These are phyloP conservation scores for Nigrograna mackinnonii DNA, from an alignment of 2,329 filamentous ascomycete genomes.

Conservation along the genomic window DNA sequence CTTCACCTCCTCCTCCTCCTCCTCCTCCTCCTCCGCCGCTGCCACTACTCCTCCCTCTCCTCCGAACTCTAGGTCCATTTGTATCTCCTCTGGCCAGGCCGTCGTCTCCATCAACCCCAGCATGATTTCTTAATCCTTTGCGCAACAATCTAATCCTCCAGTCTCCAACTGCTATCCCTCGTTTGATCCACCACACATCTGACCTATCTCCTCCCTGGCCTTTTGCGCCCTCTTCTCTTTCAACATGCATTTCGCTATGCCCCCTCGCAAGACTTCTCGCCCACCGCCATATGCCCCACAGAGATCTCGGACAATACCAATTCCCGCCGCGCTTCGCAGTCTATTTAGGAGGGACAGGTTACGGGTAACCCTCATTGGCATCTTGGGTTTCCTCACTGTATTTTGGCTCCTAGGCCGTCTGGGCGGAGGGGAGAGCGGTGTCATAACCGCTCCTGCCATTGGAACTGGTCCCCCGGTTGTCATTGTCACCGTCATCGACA, in stretches of 20 bases:
- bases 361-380: conserved; percentile 57
- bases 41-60: too few relatives aligned
- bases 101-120: too few relatives aligned
- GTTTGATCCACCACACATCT: conserved; percentile 12
- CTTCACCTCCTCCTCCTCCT: too few relatives aligned
- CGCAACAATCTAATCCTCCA: too few relatives aligned
- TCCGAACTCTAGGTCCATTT: too few relatives aligned
- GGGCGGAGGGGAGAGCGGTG: conserved; percentile 15
- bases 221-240: conserved; percentile 4
- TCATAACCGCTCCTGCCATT: conserved; percentile 37
- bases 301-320: conserved; percentile 46
- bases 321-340: conserved; percentile 51
- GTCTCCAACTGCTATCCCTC: conserved; percentile 24
- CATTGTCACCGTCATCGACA: conserved; percentile 83
- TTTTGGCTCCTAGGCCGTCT: conserved; percentile 41
- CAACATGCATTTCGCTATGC: conserved; percentile 87
- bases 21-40: too few relatives aligned
- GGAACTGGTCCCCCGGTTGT: conserved; percentile 63
- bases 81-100: too few relatives aligned
- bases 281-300: conserved; percentile 71
- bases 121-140: too few relatives aligned
- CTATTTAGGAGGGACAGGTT: conserved; percentile 63
- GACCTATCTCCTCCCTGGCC: conserved; percentile 14
- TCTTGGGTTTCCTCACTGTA: conserved; percentile 58
- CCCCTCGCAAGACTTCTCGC: conserved; percentile 80